A percentile compares a stretch with the other conserved stretches of the same genome.
These are phyloP conservation scores for Skeletonema menzelii DNA, from an alignment of 108 stramenopile genomes.

Conservation along the genomic window DNA sequence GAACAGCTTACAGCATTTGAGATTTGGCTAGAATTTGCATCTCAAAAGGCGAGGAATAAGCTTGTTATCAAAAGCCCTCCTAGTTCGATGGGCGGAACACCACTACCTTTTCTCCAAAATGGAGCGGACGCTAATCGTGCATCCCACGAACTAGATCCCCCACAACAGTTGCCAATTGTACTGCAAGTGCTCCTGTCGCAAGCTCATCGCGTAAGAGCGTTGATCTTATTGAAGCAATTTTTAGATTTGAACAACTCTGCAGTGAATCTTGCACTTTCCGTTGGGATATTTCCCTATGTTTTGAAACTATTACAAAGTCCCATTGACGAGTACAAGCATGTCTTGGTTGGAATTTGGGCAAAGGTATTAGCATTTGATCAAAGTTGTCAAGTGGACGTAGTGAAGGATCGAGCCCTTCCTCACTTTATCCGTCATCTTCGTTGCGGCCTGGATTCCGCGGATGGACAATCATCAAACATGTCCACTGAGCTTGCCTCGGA, in stretches of 20 bases:
- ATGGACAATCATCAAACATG: constrained; percentile 9
- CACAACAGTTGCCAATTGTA: constrained; percentile 96
- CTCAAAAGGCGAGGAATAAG: constrained; percentile 38
- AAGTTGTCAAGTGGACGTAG: constrained; percentile 89
- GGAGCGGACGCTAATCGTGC: constrained; percentile 4
- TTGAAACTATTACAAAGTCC: constrained; percentile 92
- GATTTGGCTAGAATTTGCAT: constrained; percentile 94
- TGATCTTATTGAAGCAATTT: constrained; percentile 87
- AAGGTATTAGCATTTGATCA: constrained; percentile 90
- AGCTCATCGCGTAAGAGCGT: constrained; percentile 90
- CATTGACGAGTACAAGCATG: constrained; percentile 85
- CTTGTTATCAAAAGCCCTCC: constrained; percentile 42
- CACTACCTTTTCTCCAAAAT: constrained; percentile 34
- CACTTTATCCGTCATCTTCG: constrained; percentile 88
- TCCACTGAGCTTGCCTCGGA: constrained; percentile 50
- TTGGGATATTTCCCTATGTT: constrained; percentile 98
- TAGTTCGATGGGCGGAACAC: constrained; percentile 33
- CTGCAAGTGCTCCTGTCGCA: constrained; percentile 93
- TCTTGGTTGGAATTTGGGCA: constrained; percentile 95
- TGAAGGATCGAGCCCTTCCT: constrained; percentile 82
- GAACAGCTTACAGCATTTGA: constrained; percentile 98
- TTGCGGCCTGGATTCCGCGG: constrained; percentile 47
- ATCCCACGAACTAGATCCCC: constrained; percentile 67
- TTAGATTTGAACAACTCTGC: constrained; percentile 94
- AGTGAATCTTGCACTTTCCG: constrained; percentile 89